phyloP scores from a whole-genome alignment of 306 rosid genomes.

The Cucumis hystrix region DNA sequence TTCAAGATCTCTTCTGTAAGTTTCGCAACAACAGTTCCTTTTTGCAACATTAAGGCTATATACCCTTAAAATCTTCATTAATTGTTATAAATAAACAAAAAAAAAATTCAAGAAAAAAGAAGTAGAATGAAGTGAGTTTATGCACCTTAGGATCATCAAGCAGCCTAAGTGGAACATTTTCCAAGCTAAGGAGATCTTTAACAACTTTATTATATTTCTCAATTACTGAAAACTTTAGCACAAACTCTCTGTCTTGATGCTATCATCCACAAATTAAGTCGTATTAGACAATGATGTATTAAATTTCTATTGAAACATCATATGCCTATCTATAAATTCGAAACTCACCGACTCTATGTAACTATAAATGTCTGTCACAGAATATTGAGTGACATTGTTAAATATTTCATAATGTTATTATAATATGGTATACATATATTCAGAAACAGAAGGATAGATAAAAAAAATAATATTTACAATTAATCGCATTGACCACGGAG shows the following conservation, averaged over 20 bases:
- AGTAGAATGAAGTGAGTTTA: not conserved
- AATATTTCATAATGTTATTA: no score
- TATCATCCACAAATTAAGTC: conserved; percentile 28
- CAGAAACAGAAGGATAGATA: no score
- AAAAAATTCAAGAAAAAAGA: no score
- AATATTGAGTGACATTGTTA: no score
- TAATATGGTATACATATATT: no score
- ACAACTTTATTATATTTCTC: conserved; percentile 90
- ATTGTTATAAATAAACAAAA: conserved; percentile 4
- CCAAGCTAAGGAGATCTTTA: conserved; percentile 55
- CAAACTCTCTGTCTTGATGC: conserved; percentile 58
- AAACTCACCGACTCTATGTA: no score
- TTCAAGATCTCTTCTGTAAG: conserved; percentile 58
- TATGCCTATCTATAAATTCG: not conserved
- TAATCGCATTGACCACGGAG: no score
- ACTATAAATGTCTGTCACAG: no score
- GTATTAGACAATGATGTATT: no score
- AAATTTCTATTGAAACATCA: not conserved
- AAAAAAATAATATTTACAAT: no score
- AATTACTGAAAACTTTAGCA: conserved; percentile 75
- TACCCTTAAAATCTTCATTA: not conserved
- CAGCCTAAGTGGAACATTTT: conserved; percentile 45
- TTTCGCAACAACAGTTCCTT: conserved; percentile 73
- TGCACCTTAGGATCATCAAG: conserved; percentile 90
- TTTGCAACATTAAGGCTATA: conserved; percentile 28